Evolutionary conservation across 441 rosid genomes (phyloP), one percentile per base, ranked within the genome.

Genomic region (Caryocar brasiliense): DNA sequence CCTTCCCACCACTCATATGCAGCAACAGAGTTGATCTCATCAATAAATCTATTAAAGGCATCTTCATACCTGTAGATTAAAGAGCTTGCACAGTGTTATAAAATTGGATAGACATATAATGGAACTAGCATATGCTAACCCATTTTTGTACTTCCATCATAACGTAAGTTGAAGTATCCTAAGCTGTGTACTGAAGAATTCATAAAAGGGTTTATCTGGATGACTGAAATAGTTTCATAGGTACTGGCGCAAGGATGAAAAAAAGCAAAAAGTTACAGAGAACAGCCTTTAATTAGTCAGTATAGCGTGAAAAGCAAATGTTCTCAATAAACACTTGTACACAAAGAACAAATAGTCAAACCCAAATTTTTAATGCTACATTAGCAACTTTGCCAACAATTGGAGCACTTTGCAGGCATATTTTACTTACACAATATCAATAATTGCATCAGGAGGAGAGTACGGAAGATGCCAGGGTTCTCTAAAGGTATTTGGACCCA

Each of bases 1-100:
- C 98, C 96, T 75, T 92, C 98, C 96, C 96, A 92, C 95, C 98
- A 87, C 61, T 92, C 92, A 76, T 85, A 92, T 48, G 96, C 87
- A 61, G 95, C 94, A 54, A 85, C 91, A 39, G 98, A 85, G 69
- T 92, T 92, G 24, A 88, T 82, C 67, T 85, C 97, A 62, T 88
- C 95, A 71, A 92, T 85, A 66, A 92, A 87, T 72, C 94, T 79
- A 61, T 87, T 92, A 67, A 85, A 92, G 58, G 95, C 95, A 77
- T 85, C 98, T 75, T 92, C 98, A 54, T 92, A 85, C 68, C 98
- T 85, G 74, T 64, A 43, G 34, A 70, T 54, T 42, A 69, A 61
- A 66, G 24, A 52, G 44, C 19, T 40, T 51, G 41, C 29, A 39
- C 26, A 34, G 46, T 41, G 58, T 55, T 45, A 67, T 47, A 33